phyloP scores from a whole-genome alignment of 2,329 filamentous ascomycete genomes.

The Xylariaceae sp. region DNA sequence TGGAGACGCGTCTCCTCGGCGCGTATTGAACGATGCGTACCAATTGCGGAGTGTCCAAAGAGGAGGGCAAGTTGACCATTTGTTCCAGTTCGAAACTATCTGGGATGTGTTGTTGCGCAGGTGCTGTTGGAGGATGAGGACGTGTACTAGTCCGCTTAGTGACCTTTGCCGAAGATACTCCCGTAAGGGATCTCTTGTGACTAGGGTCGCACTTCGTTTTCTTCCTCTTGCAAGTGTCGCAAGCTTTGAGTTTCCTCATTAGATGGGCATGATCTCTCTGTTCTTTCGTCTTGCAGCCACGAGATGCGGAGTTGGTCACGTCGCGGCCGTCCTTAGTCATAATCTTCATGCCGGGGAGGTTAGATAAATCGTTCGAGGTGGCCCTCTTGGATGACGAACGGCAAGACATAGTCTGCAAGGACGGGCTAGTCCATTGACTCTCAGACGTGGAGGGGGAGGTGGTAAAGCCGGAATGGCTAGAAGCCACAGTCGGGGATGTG shows the following conservation, averaged over 20 bases:
- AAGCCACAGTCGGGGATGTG: constrained; percentile 43
- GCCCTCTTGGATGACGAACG: constrained; percentile 26
- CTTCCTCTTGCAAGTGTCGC: constrained; percentile 55
- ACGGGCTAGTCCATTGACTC: constrained; percentile 38
- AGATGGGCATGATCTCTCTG: constrained; percentile 61
- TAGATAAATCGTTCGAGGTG: constrained; percentile 42
- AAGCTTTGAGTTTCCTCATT: constrained; percentile 64
- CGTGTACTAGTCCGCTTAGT: constrained; percentile 35
- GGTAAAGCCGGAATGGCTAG: constrained; percentile 43
- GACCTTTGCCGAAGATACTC: constrained; percentile 33
- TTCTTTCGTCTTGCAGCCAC: constrained; percentile 61
- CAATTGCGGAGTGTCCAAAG: constrained; percentile 16
- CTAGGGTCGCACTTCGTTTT: constrained; percentile 59
- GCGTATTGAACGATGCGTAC: no score
- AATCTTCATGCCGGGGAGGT: constrained; percentile 60
- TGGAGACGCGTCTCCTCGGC: neutral
- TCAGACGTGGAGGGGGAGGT: constrained; percentile 46
- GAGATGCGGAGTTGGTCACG: constrained; percentile 56
- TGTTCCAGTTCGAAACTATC: constrained; percentile 18
- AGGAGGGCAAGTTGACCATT: constrained; percentile 16
- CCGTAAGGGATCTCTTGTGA: constrained; percentile 46
- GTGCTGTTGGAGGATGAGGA: constrained; percentile 20
- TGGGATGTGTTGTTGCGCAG: constrained; percentile 17
- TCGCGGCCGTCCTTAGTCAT: constrained; percentile 58
- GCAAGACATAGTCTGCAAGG: constrained; percentile 26